Evolutionary conservation across 805 yeast genomes (phyloP), one percentile per base, ranked within the genome.

Genomic region (Kodamaea leandrae): DNA sequence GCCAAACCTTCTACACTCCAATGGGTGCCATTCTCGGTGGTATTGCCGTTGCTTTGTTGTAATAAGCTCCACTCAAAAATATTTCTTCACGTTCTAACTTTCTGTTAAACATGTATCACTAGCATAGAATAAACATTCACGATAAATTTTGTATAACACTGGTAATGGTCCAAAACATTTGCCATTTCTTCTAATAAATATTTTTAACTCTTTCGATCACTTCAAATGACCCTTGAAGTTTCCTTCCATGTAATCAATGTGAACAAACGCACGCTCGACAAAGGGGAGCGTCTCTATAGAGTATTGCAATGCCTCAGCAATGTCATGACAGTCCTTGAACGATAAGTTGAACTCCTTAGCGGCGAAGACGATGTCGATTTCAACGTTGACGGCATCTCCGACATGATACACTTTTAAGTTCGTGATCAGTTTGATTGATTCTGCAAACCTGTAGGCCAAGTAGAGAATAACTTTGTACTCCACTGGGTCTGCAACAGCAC

Each of bases 231-330:
- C 74, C 45, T 62, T 62, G 53, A 51, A 68, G 42, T 68, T 68
- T 10, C 72, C 72, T 42, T 61, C 68, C 72, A 67, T 66, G 42
- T 80, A 80, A 51, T 86, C 95, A 23, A 85, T 71, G 56, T 86
- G 95, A 13, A 86, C 93, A 68, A 82, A 86, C 1, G 90, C 88
- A 39, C 95, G 67, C 55, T 86, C 91, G 2, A 86, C 89, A 58
- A 70, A 76, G 0, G 91, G 89, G 44, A 86, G 63, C 0, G 89
- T 78, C 49, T 86, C 95, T 18, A 86, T 69, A 1, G 93, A 85
- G 53, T 84, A 86, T 60, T 86, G 95, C 33, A 86, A 63, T 0
- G 90, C 82, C 58, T 85, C 95, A 3, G 87, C 95, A 25, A 86
- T 68, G 56, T 86, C 95, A 58, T 86, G 95, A 40, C 81, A 70